phyloP scores from a whole-genome alignment of 305 asterid species.

The Ajuga reptans region DNA sequence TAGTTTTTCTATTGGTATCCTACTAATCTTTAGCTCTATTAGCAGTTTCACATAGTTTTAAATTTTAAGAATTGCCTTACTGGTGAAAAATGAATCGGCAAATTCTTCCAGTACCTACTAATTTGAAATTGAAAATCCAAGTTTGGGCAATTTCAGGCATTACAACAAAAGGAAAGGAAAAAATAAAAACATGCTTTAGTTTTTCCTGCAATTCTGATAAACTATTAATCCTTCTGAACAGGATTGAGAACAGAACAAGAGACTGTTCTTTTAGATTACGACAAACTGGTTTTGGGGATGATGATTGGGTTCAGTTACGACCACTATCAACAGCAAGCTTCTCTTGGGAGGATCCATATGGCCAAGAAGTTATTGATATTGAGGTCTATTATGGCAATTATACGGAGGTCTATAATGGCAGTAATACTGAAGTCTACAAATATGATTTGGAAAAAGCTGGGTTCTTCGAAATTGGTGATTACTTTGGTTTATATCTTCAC shows the following conservation, averaged over 20 bases:
- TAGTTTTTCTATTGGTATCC: not conserved
- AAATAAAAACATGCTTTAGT: not conserved
- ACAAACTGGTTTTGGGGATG: conserved; percentile 84
- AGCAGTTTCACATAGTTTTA: not conserved
- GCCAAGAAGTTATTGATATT: conserved; percentile 58
- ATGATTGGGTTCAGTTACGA: conserved; percentile 57
- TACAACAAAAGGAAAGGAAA: not conserved
- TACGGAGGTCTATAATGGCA: not conserved
- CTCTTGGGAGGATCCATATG: conserved; percentile 90
- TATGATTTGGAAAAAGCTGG: conserved; percentile 58
- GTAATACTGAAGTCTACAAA: conserved; percentile 29
- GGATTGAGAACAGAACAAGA: conserved; percentile 83
- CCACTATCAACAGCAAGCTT: conserved; percentile 70
- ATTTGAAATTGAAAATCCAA: not conserved
- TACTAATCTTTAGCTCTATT: not conserved
- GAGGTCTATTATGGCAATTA: conserved; percentile 35
- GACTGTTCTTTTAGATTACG: conserved; percentile 47
- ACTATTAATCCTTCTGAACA: conserved; percentile 30
- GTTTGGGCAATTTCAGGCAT: conserved; percentile 7
- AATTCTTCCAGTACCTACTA: not conserved
- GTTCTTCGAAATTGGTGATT: conserved; percentile 40
- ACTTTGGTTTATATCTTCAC: conserved; percentile 53
- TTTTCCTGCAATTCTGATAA: conserved; percentile 16
- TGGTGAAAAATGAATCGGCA: not conserved
- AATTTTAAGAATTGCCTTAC: not conserved